These are phyloP conservation scores for Hirschfeldia incana DNA, from an alignment of 345 rosid species.

Conservation along the genomic window DNA sequence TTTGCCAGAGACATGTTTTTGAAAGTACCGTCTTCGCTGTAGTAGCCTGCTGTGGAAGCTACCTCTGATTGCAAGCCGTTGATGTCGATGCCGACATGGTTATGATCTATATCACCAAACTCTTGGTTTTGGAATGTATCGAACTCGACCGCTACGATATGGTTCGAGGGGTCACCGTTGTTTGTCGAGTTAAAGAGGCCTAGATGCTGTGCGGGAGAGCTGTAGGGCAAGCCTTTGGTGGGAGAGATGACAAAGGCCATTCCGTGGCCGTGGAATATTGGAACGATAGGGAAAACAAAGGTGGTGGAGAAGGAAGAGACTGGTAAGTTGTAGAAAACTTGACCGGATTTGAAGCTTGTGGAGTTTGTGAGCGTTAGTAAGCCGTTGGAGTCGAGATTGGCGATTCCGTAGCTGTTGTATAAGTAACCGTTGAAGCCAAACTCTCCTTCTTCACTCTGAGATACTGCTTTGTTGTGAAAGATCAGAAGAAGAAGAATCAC, in stretches of 20 bases:
- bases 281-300: constrained; percentile 63
- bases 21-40: constrained; percentile 39
- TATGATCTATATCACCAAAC: constrained; percentile 49
- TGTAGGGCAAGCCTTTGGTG: constrained; percentile 41
- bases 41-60: constrained; percentile 53
- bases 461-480: background rate
- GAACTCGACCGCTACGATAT: constrained; percentile 74
- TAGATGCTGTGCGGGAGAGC: constrained; percentile 46
- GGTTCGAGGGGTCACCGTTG: constrained; percentile 53
- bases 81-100: constrained; percentile 50
- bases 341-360: constrained; percentile 43
- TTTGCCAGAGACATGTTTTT: constrained; percentile 41
- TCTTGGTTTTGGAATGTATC: constrained; percentile 54
- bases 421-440: constrained; percentile 6
- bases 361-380: constrained; percentile 51
- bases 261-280: constrained; percentile 59
- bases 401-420: constrained; percentile 37
- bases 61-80: constrained; percentile 50
- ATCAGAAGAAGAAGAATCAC: background rate
- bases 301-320: constrained; percentile 71
- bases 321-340: constrained; percentile 65
- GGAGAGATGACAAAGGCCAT: constrained; percentile 58
- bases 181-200: constrained; percentile 51
- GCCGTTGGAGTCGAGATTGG: constrained; percentile 50
- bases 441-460: constrained; percentile 19